A percentile compares a stretch with the other conserved stretches of the same genome.
Evolutionary conservation across 306 rosid species (phyloP).

Genomic region (Canavalia gladiata): DNA sequence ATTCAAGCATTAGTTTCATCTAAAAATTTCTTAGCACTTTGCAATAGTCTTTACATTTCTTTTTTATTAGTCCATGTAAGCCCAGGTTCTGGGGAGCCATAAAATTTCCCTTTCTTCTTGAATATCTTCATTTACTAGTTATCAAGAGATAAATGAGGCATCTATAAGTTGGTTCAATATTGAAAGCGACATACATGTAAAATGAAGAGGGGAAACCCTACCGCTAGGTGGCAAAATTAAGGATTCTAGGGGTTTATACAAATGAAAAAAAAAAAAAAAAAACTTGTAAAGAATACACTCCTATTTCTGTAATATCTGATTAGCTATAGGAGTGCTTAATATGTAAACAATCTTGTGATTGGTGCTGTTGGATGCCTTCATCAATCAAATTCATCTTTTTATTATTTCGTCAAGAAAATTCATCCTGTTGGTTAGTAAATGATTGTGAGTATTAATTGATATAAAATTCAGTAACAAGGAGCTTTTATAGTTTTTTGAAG

Average conservation of each 20-base stretch:
- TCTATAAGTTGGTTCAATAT: background rate
- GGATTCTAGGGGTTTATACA: too few relatives aligned
- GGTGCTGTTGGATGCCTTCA: background rate
- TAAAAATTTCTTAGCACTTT: too few relatives aligned
- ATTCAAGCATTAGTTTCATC: too few relatives aligned
- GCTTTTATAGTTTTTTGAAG: too few relatives aligned
- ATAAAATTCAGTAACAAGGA: too few relatives aligned
- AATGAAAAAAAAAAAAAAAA: too few relatives aligned
- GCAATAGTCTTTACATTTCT: background rate
- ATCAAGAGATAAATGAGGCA: background rate
- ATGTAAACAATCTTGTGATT: background rate
- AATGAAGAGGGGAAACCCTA: background rate
- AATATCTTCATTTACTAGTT: background rate
- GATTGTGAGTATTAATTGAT: too few relatives aligned
- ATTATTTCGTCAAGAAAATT: too few relatives aligned
- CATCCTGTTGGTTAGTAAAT: background rate
- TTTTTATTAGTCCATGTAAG: background rate
- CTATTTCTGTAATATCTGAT: background rate
- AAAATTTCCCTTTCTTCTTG: background rate
- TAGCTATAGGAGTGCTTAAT: background rate
- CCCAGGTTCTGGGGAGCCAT: background rate
- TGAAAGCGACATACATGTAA: background rate
- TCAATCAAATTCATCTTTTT: background rate
- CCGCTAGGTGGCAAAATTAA: background rate
- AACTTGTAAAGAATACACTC: too few relatives aligned